Percentiles rank a stretch among this genome's conserved stretches.
Conservation (phyloP, 2,329 filamentous ascomycete species). For the Nemania sp. region DNA sequence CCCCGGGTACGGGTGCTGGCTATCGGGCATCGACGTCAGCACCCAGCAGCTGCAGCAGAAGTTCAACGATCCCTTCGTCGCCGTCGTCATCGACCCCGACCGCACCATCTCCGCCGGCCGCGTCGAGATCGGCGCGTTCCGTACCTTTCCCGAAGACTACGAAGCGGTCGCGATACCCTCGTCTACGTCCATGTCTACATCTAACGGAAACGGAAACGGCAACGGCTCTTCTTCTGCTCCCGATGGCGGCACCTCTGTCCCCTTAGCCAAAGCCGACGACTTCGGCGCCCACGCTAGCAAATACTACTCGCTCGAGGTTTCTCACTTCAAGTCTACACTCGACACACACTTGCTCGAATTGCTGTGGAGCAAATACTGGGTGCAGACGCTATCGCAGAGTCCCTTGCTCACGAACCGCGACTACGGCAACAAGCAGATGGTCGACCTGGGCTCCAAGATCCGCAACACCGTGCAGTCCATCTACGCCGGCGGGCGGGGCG, state of each 20-base stretch:
- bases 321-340: slow-evolving; percentile 91
- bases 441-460: slow-evolving; percentile 83
- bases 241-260: slow-evolving; percentile 59
- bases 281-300: slow-evolving; percentile 89
- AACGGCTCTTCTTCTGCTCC: background rate
- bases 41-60: slow-evolving; percentile 86
- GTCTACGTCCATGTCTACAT: background rate
- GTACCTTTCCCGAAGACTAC: slow-evolving; percentile 81
- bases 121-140: slow-evolving; percentile 95
- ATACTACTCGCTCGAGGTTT: slow-evolving; percentile 90
- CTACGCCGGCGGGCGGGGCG: too few relatives aligned
- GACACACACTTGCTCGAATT: slow-evolving; percentile 84
- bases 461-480: slow-evolving; percentile 59
- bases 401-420: slow-evolving; percentile 91
- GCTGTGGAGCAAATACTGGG: slow-evolving; percentile 99
- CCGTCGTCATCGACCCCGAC: slow-evolving; percentile 95
- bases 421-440: slow-evolving; percentile 89
- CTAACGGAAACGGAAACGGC: slow-evolving; percentile 46
- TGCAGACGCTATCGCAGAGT: slow-evolving; percentile 89
- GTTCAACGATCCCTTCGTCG: slow-evolving; percentile 88
- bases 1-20: slow-evolving; percentile 97
- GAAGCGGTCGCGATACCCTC: slow-evolving; percentile 46
- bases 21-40: slow-evolving; percentile 91
- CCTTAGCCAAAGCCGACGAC: slow-evolving; percentile 90
- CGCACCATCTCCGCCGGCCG: slow-evolving; percentile 92